Base-by-base conservation (phyloP, 2,329 filamentous ascomycete genomes). In the Sphaerostilbella broomeana region DNA sequence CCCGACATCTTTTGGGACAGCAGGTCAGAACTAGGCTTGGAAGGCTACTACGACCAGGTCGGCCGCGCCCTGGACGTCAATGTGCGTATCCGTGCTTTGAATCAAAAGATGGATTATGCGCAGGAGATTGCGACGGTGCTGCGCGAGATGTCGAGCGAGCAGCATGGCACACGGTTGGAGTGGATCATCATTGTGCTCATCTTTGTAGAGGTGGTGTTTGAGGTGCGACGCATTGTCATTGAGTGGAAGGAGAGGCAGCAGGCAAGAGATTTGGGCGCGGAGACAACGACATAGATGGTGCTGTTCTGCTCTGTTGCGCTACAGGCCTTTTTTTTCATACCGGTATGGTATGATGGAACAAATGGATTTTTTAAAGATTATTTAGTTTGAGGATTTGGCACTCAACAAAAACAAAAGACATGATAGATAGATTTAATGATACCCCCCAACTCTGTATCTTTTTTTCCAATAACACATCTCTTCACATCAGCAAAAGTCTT, bases 1-100 rank as follows among this genome's bases (percentile, higher is more conserved):
- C 92, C 92, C 0, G 92, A 98, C 62, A 79, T 97, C 31, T 95
- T 98, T 65, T 98, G 92, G 92, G 92, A 98, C 60, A 84, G 77
- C 51, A 77, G 80, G 35, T 84, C 92, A 52, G 89, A 95, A 60
- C 77, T 95, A 2, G 86, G 88, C 1, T 72, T 98, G 2, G 92
- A 95, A 60, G 84, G 83, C 20, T 97, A 95, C 65, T 98, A 97
- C 61, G 89, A 95, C 51, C 85, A 92, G 60, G 87, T 95, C 27
- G 89, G 90, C 27, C 79, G 82, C 39, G 87, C 88, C 1, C 73
- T 98, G 24, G 92, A 97, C 61, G 89, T 97, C 17, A 85, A 86
- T 22, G 86, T 92, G 18, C 77, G 92, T 35, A 97, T 97, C 64
- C 86, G 85, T 53, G 81, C 86, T 13, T 65, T 97, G 51, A 98